Conservation (phyloP, 1,284 basidiomycete species). For the Stygiomarasmius scandens region DNA sequence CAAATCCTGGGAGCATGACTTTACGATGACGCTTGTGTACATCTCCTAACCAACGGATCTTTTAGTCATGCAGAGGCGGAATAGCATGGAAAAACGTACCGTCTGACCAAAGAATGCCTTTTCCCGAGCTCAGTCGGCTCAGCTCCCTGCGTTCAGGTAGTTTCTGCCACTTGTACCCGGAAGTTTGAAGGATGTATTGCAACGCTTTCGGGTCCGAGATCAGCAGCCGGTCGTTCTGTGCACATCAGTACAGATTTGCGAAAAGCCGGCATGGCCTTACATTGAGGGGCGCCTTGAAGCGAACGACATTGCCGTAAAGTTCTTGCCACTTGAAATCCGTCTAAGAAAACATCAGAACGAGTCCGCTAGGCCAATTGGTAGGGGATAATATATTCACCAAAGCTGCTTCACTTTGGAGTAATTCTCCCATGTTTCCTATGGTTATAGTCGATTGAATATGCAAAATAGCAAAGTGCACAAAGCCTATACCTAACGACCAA, state of each 20-base stretch:
- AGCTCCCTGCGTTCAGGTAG: constrained; percentile 33
- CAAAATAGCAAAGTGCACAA: too few relatives aligned
- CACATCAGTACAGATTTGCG: neutral
- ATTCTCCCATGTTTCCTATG: too few relatives aligned
- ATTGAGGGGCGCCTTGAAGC: constrained; percentile 10
- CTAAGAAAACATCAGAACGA: neutral
- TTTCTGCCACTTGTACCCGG: constrained; percentile 43
- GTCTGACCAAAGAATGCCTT: constrained; percentile 41
- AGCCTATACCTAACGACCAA: too few relatives aligned
- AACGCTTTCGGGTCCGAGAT: constrained; percentile 44
- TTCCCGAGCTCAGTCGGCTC: constrained; percentile 33
- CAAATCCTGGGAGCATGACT: constrained; percentile 47
- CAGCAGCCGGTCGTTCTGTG: constrained; percentile 14
- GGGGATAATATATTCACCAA: too few relatives aligned
- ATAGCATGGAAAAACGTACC: constrained; percentile 30
- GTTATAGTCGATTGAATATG: too few relatives aligned
- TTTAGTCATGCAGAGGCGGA: neutral
- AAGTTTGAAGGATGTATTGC: constrained; percentile 42
- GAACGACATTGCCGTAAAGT: constrained; percentile 10
- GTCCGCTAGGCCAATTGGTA: neutral
- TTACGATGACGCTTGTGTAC: constrained; percentile 46
- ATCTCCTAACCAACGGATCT: constrained; percentile 42
- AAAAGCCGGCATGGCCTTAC: too few relatives aligned
- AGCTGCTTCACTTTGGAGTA: too few relatives aligned
- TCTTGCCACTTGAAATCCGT: constrained; percentile 16